Evolutionary conservation across 2,329 filamentous ascomycete genomes (phyloP).

Genomic region (Dissoconium aciculare): DNA sequence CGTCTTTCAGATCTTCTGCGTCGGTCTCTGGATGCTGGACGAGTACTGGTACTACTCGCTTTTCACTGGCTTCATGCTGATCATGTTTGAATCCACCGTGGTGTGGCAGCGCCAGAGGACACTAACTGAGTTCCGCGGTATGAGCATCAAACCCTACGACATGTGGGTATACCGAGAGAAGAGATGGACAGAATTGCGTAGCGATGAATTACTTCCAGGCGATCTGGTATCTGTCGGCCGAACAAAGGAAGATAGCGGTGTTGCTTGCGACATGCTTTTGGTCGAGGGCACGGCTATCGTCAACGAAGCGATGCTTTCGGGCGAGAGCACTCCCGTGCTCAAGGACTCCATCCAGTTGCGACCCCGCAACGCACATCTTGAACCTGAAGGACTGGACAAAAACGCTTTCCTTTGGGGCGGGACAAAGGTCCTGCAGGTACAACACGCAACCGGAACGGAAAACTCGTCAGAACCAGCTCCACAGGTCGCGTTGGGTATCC

Average conservation of each 20-base stretch:
- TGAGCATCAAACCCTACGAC: conserved; percentile 98
- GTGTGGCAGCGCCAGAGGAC: conserved; percentile 98
- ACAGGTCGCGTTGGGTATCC: conserved; percentile 60
- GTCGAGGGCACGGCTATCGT: conserved; percentile 94
- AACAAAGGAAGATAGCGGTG: conserved; percentile 91
- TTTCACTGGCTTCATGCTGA: conserved; percentile 97
- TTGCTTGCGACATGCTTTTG: conserved; percentile 92
- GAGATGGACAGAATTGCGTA: conserved; percentile 77
- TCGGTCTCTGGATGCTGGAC: conserved; percentile 94
- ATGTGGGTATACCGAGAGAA: conserved; percentile 78
- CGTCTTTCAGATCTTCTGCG: conserved; percentile 97
- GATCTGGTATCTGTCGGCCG: conserved; percentile 84
- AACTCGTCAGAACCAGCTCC: conserved; percentile 44
- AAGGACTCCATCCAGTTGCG: conserved; percentile 93
- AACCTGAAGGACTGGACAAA: conserved; percentile 87
- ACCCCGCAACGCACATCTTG: conserved; percentile 63
- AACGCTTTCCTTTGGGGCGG: conserved; percentile 93
- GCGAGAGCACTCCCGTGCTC: conserved; percentile 88
- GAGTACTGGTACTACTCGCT: conserved; percentile 99
- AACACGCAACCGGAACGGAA: conserved; percentile 67
- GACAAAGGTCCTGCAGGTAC: conserved; percentile 92
- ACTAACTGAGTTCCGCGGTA: conserved; percentile 87
- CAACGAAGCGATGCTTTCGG: conserved; percentile 98
- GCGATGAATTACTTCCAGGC: conserved; percentile 82
- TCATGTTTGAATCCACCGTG: conserved; percentile 93